Evolutionary conservation across 306 rosid genomes (phyloP).

Genomic region (Oxytropis ochrocephala): DNA sequence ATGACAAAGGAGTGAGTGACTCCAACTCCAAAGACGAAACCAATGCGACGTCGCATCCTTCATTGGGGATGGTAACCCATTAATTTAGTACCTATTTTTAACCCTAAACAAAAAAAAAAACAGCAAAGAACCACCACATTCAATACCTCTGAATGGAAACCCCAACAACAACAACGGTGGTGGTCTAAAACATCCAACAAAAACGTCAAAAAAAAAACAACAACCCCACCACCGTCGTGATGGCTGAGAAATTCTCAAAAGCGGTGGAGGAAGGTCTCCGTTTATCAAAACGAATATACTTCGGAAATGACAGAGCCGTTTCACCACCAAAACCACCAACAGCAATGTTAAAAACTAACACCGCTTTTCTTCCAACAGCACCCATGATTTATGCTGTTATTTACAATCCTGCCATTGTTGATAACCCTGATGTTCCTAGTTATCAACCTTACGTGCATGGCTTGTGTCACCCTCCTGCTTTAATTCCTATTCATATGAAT

Average conservation of each 20-base stretch:
- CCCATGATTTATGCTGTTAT: constrained; percentile 76
- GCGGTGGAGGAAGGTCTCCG: background rate
- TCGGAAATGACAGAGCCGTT: background rate
- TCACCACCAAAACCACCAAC: background rate
- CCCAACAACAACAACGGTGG: too few relatives aligned
- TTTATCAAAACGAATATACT: background rate
- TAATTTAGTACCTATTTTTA: too few relatives aligned
- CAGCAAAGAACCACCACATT: too few relatives aligned
- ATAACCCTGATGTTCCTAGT: constrained; percentile 83
- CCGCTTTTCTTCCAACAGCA: constrained; percentile 39
- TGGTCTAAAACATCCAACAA: too few relatives aligned
- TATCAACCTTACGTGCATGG: constrained; percentile 96
- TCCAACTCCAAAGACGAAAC: too few relatives aligned
- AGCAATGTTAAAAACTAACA: background rate
- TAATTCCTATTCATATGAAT: constrained; percentile 78
- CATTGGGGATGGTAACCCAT: too few relatives aligned
- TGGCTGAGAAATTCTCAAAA: constrained; percentile 4
- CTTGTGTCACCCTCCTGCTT: constrained; percentile 63
- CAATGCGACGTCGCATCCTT: too few relatives aligned
- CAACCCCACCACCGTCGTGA: background rate
- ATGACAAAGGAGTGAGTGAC: too few relatives aligned
- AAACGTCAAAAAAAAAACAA: too few relatives aligned
- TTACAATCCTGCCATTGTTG: constrained; percentile 59
- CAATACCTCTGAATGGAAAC: too few relatives aligned
- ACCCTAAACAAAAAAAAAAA: too few relatives aligned